Percentiles rank a stretch among this genome's conserved stretches.
These are phyloP conservation scores for Craspedostauros australis DNA, from an alignment of 108 stramenopile species.

Conservation along the genomic window DNA sequence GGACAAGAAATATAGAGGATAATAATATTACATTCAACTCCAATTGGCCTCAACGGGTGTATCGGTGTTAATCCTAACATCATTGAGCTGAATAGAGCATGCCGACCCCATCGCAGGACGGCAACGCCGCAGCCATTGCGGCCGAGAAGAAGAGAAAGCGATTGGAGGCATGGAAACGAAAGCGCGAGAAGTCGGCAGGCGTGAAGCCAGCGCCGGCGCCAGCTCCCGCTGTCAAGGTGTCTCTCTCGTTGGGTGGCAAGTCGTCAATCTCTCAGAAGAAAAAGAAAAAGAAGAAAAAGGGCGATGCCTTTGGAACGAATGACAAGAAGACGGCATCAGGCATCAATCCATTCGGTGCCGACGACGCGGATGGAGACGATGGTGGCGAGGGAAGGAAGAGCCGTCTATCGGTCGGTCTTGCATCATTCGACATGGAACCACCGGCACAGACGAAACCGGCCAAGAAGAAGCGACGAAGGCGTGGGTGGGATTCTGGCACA, in stretches of 20 bases:
- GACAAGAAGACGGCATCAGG: constrained; percentile 4
- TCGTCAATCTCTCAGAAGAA: constrained; percentile 11
- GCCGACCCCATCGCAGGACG: no score
- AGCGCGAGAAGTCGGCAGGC: constrained; percentile 35
- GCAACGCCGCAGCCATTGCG: no score
- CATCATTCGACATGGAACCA: constrained; percentile 10
- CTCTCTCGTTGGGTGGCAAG: constrained; percentile 15
- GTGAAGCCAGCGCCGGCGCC: constrained; percentile 3
- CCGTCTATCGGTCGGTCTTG: constrained; percentile 13
- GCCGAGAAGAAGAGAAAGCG: constrained; percentile 80
- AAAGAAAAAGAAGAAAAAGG: constrained; percentile 23
- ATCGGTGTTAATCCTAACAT: no score
- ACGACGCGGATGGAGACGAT: constrained; percentile 19
- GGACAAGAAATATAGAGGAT: no score
- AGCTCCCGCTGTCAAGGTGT: constrained; percentile 20
- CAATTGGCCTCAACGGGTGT: no score
- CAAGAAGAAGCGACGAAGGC: constrained; percentile 39
- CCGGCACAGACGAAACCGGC: constrained; percentile 16
- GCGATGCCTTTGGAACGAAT: not conserved
- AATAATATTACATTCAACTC: no score
- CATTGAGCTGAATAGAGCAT: no score
- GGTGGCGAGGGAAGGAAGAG: constrained; percentile 6
- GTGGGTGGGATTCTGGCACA: constrained; percentile 39
- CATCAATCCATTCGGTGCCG: constrained; percentile 25
- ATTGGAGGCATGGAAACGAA: constrained; percentile 78